Conservation (phyloP, 192 early-diverging fungal genomes). For the Endogone sp. region DNA sequence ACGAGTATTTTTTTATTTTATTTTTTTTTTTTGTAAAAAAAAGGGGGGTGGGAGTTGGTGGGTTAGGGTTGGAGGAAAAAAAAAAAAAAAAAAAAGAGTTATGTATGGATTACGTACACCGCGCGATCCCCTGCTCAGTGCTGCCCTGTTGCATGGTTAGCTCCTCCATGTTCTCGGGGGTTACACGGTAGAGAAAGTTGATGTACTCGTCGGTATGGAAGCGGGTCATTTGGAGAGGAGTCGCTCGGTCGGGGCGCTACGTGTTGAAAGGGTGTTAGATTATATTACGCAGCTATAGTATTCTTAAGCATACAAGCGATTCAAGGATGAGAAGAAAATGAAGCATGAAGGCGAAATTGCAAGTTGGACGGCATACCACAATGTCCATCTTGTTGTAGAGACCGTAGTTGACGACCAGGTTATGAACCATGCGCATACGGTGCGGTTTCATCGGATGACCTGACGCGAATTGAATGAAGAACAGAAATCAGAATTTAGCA, state of each 20-base stretch:
- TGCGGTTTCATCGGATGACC: conserved; percentile 99
- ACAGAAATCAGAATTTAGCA: conserved; percentile 4
- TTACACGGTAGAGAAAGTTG: conserved; percentile 75
- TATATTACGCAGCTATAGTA: background rate
- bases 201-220: conserved; percentile 96
- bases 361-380: conserved; percentile 35
- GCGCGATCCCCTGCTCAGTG: conserved; percentile 40
- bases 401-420: conserved; percentile 88
- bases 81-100: background rate
- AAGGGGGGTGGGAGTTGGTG: background rate
- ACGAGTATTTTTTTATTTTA: too few relatives aligned
- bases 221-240: conserved; percentile 83
- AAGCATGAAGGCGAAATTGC: too few relatives aligned
- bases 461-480: conserved; percentile 49
- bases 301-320: background rate
- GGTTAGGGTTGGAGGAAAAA: background rate
- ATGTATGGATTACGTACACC: conserved; percentile 32
- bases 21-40: too few relatives aligned
- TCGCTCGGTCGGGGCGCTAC: conserved; percentile 75
- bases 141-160: conserved; percentile 52
- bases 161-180: conserved; percentile 67
- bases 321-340: conserved; percentile 1
- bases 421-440: conserved; percentile 90
- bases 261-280: too few relatives aligned
- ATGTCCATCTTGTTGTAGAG: conserved; percentile 90